phyloP scores from a whole-genome alignment of 805 yeast genomes.

The Schizosaccharomyces octosporus region DNA sequence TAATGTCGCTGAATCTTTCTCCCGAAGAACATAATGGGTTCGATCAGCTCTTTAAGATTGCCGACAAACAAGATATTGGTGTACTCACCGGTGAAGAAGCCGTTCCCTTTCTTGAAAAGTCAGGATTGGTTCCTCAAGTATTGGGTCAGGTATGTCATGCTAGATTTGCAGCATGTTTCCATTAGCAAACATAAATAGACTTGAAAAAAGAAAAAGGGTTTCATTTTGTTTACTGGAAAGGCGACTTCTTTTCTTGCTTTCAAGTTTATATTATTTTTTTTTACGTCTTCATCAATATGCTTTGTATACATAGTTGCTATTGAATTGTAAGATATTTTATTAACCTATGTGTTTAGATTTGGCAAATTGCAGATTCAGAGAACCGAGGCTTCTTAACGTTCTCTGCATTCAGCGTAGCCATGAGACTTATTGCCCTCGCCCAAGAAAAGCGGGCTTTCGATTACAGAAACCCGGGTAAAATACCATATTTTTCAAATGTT shows the following conservation, averaged over 20 bases:
- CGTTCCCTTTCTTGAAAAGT: conserved; percentile 56
- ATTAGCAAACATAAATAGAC: too few relatives aligned
- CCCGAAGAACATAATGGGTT: conserved; percentile 53
- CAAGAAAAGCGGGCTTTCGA: conserved; percentile 19
- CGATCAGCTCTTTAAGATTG: conserved; percentile 48
- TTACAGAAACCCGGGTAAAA: neutral
- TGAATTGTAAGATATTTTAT: too few relatives aligned
- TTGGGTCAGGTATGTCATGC: conserved; percentile 27
- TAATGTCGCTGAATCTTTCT: conserved; percentile 13
- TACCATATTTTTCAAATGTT: neutral
- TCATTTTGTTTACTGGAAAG: too few relatives aligned
- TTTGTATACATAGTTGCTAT: too few relatives aligned
- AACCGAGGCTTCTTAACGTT: conserved; percentile 67
- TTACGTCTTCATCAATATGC: neutral
- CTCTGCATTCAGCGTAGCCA: conserved; percentile 57
- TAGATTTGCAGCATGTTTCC: conserved; percentile 11
- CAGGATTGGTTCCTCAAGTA: conserved; percentile 52
- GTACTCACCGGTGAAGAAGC: conserved; percentile 73
- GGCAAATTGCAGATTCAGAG: conserved; percentile 83
- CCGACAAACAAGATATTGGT: conserved; percentile 61
- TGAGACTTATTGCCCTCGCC: conserved; percentile 71
- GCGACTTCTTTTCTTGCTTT: too few relatives aligned
- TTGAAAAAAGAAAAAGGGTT: too few relatives aligned
- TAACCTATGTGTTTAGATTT: conserved; percentile 20
- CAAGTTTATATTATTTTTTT: neutral